phyloP scores from a whole-genome alignment of 75 land plant species.

The Cupressus sempervirens region DNA sequence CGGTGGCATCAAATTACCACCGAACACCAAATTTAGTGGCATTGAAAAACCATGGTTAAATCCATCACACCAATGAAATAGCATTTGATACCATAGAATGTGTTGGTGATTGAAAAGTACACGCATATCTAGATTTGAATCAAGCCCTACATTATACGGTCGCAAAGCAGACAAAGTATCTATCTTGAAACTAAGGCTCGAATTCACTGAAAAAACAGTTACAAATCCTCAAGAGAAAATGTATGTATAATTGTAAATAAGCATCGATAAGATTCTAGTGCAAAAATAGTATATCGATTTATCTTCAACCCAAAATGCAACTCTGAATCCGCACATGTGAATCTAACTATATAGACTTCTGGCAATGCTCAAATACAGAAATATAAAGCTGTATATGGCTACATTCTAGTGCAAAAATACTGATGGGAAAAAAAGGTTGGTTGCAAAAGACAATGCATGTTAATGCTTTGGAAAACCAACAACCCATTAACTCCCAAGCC shows the following conservation, averaged over 20 bases:
- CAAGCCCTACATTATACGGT: background rate
- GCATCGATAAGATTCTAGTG: background rate
- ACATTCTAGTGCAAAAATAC: background rate
- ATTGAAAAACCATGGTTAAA: background rate
- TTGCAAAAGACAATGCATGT: background rate
- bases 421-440: background rate
- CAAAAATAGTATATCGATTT: background rate
- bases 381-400: background rate
- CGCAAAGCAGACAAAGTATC: background rate
- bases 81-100: background rate
- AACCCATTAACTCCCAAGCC: background rate
- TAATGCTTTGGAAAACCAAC: background rate
- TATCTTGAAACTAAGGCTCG: background rate
- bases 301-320: background rate
- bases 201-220: background rate
- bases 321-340: background rate
- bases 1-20: no score
- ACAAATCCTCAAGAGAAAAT: background rate
- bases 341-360: background rate
- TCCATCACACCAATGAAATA: background rate
- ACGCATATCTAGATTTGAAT: background rate
- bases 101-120: background rate
- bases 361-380: background rate
- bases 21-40: background rate
- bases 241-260: background rate